Percentiles rank a stretch among this genome's conserved stretches.
Evolutionary conservation across 345 rosid species (phyloP).

Genomic region (Cochlearia excelsa): DNA sequence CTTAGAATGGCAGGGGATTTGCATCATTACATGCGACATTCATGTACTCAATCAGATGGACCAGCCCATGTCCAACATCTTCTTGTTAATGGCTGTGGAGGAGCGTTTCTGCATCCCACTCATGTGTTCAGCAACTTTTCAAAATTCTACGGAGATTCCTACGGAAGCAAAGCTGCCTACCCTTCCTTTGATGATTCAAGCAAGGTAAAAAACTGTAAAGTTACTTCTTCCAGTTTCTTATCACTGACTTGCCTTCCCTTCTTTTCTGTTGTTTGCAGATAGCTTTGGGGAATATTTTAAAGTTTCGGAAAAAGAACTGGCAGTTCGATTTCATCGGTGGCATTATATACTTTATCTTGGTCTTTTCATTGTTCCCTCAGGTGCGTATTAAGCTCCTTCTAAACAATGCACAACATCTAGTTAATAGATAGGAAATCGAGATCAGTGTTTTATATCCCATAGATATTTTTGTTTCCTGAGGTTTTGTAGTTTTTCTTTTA

Average conservation of each 20-base stretch:
- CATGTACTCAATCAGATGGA: conserved; percentile 62
- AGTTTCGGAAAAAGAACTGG: conserved; percentile 95
- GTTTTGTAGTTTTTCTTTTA: conserved; percentile 29
- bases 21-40: conserved; percentile 96
- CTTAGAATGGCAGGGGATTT: conserved; percentile 91
- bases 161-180: conserved; percentile 77
- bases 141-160: conserved; percentile 48
- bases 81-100: conserved; percentile 90
- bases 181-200: conserved; percentile 88
- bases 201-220: conserved; percentile 47
- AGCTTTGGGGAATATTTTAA: conserved; percentile 90
- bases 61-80: conserved; percentile 72
- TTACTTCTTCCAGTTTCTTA: conserved; percentile 6
- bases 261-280: conserved; percentile 49
- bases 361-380: conserved; percentile 84
- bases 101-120: conserved; percentile 92
- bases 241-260: neutral
- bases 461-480: conserved; percentile 57
- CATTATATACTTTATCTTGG: conserved; percentile 78
- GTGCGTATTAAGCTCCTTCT: conserved; percentile 29
- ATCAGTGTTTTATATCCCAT: too few relatives aligned
- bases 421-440: too few relatives aligned
- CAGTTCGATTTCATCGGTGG: conserved; percentile 96
- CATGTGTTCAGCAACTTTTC: conserved; percentile 75
- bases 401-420: too few relatives aligned